phyloP scores from a whole-genome alignment of 2,329 filamentous ascomycete genomes.

The Stagonosporopsis tanaceti region DNA sequence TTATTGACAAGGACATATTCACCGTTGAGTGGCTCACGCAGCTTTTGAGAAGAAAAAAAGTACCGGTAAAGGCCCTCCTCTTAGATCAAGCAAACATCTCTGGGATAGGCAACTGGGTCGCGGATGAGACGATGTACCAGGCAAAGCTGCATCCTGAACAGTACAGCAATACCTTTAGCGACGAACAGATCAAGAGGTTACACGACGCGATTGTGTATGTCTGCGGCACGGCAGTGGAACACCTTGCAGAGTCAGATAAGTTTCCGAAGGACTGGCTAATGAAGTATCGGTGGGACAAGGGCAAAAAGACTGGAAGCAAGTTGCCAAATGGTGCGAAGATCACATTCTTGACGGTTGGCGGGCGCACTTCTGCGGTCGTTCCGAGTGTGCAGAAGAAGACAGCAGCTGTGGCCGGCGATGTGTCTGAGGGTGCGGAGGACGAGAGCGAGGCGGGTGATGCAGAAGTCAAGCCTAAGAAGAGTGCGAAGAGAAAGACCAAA shows the following conservation, averaged over 20 bases:
- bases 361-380: conserved; percentile 88
- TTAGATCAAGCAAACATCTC: conserved; percentile 89
- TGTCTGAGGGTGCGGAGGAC: conserved; percentile 47
- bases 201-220: conserved; percentile 79
- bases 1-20: conserved; percentile 79
- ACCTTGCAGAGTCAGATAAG: conserved; percentile 79
- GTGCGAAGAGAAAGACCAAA: conserved; percentile 45
- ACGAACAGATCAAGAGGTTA: conserved; percentile 74
- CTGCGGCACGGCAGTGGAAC: conserved; percentile 79
- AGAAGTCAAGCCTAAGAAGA: conserved; percentile 41
- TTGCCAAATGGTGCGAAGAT: conserved; percentile 88
- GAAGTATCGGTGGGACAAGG: conserved; percentile 88
- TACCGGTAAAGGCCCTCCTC: conserved; percentile 88
- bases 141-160: conserved; percentile 91
- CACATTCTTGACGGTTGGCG: conserved; percentile 86
- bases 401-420: conserved; percentile 63
- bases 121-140: conserved; percentile 92
- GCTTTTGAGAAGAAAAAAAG: conserved; percentile 77
- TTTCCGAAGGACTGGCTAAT: conserved; percentile 90
- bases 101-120: conserved; percentile 97
- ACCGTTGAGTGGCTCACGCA: conserved; percentile 77
- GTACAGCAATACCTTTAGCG: conserved; percentile 82
- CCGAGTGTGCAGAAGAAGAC: conserved; percentile 87
- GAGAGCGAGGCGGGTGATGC: conserved; percentile 33
- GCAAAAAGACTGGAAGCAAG: conserved; percentile 73